phyloP scores from a whole-genome alignment of 2,329 filamentous ascomycete genomes.

The Arthrobotrys sphaeroides region DNA sequence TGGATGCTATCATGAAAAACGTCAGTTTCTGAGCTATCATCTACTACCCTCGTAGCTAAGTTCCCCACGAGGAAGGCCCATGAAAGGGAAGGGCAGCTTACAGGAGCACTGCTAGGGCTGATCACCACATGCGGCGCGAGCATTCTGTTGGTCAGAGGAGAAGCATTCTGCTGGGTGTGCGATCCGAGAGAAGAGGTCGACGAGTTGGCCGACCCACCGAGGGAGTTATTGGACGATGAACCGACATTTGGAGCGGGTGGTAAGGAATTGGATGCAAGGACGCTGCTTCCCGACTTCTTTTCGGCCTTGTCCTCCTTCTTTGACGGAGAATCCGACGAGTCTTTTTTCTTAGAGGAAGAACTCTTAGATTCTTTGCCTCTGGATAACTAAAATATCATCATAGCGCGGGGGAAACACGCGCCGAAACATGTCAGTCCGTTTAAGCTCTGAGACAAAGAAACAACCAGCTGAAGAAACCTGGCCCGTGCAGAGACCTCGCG shows the following conservation, averaged over 20 bases:
- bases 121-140: slow-evolving; percentile 80
- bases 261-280: slow-evolving; percentile 49
- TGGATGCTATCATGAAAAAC: slow-evolving; percentile 72
- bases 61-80: background rate
- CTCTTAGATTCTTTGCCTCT: slow-evolving; percentile 50
- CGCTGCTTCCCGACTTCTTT: slow-evolving; percentile 53
- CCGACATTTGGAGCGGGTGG: slow-evolving; percentile 49
- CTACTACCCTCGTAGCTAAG: slow-evolving; percentile 26
- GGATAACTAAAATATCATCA: slow-evolving; percentile 48
- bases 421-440: slow-evolving; percentile 39
- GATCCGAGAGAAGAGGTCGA: slow-evolving; percentile 54
- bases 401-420: slow-evolving; percentile 35
- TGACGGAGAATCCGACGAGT: slow-evolving; percentile 62
- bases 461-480: slow-evolving; percentile 11
- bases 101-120: slow-evolving; percentile 54
- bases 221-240: slow-evolving; percentile 29
- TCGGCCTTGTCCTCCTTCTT: slow-evolving; percentile 52
- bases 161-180: slow-evolving; percentile 56
- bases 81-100: slow-evolving; percentile 49
- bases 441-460: slow-evolving; percentile 49
- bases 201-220: slow-evolving; percentile 39
- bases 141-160: slow-evolving; percentile 58
- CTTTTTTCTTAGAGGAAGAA: slow-evolving; percentile 75
- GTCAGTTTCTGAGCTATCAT: slow-evolving; percentile 55
- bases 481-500: slow-evolving; percentile 2